Evolutionary conservation across 2,329 filamentous ascomycete species (phyloP), one percentile per base, ranked within the genome.

Genomic region (Penicillium sp.): DNA sequence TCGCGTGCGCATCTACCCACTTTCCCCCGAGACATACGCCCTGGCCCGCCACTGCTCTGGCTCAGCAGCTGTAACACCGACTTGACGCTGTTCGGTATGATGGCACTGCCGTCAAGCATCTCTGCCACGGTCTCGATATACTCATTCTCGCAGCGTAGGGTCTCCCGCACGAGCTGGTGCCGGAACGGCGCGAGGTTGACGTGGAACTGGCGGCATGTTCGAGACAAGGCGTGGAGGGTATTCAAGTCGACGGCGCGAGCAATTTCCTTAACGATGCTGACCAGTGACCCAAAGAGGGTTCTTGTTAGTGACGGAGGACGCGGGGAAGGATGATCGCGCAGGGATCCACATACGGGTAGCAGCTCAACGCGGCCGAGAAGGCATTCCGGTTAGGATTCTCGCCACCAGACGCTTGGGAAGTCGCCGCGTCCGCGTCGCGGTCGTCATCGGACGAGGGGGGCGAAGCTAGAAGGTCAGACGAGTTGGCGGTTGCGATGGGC

Each of bases 191-290:
- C 80, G 24, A 98, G 83, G 65, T 88, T 90, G 57, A 83, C 83
- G 66, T 90, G 90, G 63, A 96, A 86, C 70, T 90, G 87, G 53
- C 89, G 90, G 74, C 92, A 96, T 56, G 91, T 92, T 55, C 85
- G 86, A 53, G 93, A 90, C 19, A 98, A 85, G 64, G 89, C 87
- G 75, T 96, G 89, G 68, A 97, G 85, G 14, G 91, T 89, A 75
- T 94, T 96, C 52, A 96, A 85, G 73, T 98, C 94, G 73, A 97
- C 86, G 66, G 85, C 84, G 35, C 86, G 84, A 50, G 90, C 89
- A 65, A 97, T 85, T 68, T 89, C 85, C 64, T 87, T 85, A 67
- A 90, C 87, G 71, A 96, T 86, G 69, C 92, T 96, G 79, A 60
- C 63, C 27, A 35, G 33, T 24, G 69, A 63, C 60, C 55, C 35